Evolutionary conservation across 2,329 filamentous ascomycete species (phyloP), one percentile per base, ranked within the genome.

Genomic region (Trichoderma sp.): DNA sequence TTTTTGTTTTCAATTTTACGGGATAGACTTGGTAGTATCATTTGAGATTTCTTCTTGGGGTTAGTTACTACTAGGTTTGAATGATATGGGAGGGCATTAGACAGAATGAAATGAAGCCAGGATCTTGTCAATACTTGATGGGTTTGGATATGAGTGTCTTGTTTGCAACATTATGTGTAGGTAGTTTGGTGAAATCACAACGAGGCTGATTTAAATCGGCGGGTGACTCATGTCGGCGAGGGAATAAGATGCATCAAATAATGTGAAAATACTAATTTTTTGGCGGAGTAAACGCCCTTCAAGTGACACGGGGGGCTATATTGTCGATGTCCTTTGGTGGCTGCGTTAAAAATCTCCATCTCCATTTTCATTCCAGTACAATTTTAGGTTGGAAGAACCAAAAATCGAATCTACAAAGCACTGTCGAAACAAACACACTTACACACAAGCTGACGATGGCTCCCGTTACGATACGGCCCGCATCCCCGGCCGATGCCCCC

Each of bases 21-120:
- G 76, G 75, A 80, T 80, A 80, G 79, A 81, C 76, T 79, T 76
- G 71, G 76, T 75, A 77, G 74, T 75, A 76, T 75, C 66, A 74
- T 78, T 77, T 66, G 68, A 47, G 62, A 66, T 72, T 73, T 62
- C 39, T 67, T 57, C 36, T 71, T 47, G 74, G 63, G 69, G 55
- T 32, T 70, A 68, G 36, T 53, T 70, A 64, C 68, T 64, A 43
- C 59, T 64, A 70, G 59, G 47, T 70, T 55, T 62, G 32, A 53
- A 64, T 50, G 53, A 61, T 55, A 61, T 57, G 34, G 50, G 32
- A 34, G 30, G 50, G 32, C 36, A 34, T 57, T 55, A 58, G 50
- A 28, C 59, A 39, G 68, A 70, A 70, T 70, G 59, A 70, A 64
- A n/a, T 15, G 39, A 61, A 67, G 73, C 75, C 73, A 72, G 61